Base-by-base conservation (phyloP, 495 filamentous ascomycete species). In the Daldinia loculata region DNA sequence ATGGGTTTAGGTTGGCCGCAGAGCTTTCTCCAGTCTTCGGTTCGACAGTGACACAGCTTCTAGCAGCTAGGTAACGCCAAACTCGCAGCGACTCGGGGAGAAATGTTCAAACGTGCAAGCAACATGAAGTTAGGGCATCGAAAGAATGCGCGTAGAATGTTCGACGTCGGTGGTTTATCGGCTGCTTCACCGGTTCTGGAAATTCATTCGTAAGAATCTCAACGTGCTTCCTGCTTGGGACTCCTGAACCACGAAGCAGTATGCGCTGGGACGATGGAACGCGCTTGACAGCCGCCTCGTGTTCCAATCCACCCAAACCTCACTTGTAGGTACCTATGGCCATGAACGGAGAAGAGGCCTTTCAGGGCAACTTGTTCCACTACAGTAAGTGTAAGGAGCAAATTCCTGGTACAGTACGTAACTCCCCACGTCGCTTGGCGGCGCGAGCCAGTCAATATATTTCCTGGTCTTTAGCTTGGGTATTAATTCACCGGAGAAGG, bases 401-500 rank as follows among this genome's bases (percentile, higher is more conserved):
- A 59, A 45, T 58, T 56, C 65, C 56, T 50, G 61, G 70, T 72
- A 72, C 48, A 56, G 63, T 72, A 72, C 70, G 61, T 62, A 65
- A 43, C 61, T 68, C 65, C 51, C 65, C 70, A 69, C 60, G 61
- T 36, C 63, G 52, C 63, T 67, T 60, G 56, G 67, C 67, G 56
- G 62, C 68, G 56, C 24, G 61, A 64, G 45, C 62, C 66, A 69
- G 57, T 66, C 66, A 64, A 73, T 73, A 59, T 73, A 63, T 55
- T 66, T 65, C 70, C 70, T 73, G 66, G 66, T 69, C 70, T 58
- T 69, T 73, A 73, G 56, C 51, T 69, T 39, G 65, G 24, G 61
- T 73, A 69, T 73, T 73, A 73, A 73, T 73, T 73, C 65, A 69
- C 70, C 70, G 70, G 66, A 53, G 57, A 19, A 59, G 24, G 66